These are phyloP conservation scores for Secale cereale DNA, from an alignment of 176 grass and related monocot genomes.

Conservation along the genomic window DNA sequence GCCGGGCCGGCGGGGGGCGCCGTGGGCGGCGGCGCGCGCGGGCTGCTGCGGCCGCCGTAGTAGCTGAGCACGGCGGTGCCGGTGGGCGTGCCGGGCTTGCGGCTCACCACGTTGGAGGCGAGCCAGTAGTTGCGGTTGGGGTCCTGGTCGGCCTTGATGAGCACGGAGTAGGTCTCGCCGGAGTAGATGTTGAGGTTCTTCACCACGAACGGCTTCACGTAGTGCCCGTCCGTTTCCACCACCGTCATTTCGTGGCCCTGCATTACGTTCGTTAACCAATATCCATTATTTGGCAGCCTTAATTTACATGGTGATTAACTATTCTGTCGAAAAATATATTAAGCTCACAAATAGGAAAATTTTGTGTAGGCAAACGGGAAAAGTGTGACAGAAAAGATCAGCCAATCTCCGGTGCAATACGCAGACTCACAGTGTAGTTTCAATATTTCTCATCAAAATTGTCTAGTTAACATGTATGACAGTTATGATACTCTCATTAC, in stretches of 20 bases:
- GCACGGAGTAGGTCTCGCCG: conserved; percentile 84
- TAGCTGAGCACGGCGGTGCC: conserved; percentile 72
- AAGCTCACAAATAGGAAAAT: too few species aligned
- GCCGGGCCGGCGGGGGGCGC: conserved; percentile 27
- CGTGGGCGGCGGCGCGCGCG: conserved; percentile 10
- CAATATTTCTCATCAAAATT: too few species aligned
- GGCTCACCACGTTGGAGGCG: conserved; percentile 64
- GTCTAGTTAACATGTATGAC: too few species aligned
- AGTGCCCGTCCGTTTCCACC: conserved; percentile 87
- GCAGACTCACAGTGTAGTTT: too few species aligned
- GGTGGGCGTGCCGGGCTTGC: conserved; percentile 40
- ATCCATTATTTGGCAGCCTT: neutral
- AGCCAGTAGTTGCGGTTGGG: conserved; percentile 86
- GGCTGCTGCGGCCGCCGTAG: conserved; percentile 40
- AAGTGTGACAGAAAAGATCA: too few species aligned
- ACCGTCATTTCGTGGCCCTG: conserved; percentile 70
- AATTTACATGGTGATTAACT: too few species aligned
- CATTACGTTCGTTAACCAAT: neutral
- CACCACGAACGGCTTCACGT: conserved; percentile 77
- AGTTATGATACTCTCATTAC: too few species aligned
- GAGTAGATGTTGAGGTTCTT: conserved; percentile 92
- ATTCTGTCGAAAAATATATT: too few species aligned
- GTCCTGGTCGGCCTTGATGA: conserved; percentile 65
- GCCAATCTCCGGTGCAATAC: too few species aligned
- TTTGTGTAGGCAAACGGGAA: too few species aligned